These are phyloP conservation scores for Penicillium frequentans DNA, from an alignment of 2,329 filamentous ascomycete species.

Conservation along the genomic window DNA sequence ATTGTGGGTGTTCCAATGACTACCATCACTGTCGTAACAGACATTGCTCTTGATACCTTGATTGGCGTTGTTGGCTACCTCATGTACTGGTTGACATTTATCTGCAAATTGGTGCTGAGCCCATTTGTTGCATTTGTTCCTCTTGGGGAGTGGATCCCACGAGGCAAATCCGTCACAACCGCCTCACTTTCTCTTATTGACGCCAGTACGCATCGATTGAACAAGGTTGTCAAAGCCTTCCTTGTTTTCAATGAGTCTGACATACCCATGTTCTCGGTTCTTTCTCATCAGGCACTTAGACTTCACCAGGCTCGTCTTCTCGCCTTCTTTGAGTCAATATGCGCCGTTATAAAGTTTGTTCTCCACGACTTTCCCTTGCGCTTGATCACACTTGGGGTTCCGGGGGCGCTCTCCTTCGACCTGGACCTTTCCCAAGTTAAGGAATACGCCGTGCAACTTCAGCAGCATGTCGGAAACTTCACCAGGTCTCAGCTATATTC, in stretches of 20 bases:
- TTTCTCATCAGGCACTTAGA: slow-evolving; percentile 70
- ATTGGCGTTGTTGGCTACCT: slow-evolving; percentile 63
- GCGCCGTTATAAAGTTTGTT: slow-evolving; percentile 44
- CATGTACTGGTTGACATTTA: slow-evolving; percentile 41
- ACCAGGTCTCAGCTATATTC: slow-evolving; percentile 21
- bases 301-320: slow-evolving; percentile 58
- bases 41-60: slow-evolving; percentile 72
- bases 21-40: slow-evolving; percentile 71
- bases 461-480: slow-evolving; percentile 24
- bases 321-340: slow-evolving; percentile 42
- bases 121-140: slow-evolving; percentile 38
- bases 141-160: slow-evolving; percentile 35
- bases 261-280: slow-evolving; percentile 72
- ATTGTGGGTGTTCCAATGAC: slow-evolving; percentile 68
- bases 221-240: slow-evolving; percentile 38
- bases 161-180: slow-evolving; percentile 37
- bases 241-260: slow-evolving; percentile 55
- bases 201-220: slow-evolving; percentile 41
- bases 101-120: slow-evolving; percentile 33
- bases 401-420: slow-evolving; percentile 22
- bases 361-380: slow-evolving; percentile 39
- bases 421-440: slow-evolving; percentile 17
- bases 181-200: slow-evolving; percentile 45
- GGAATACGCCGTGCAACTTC: slow-evolving; percentile 13
- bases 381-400: slow-evolving; percentile 28